Base-by-base conservation (phyloP, 2,329 filamentous ascomycete genomes). In the Beauveria asiatica region DNA sequence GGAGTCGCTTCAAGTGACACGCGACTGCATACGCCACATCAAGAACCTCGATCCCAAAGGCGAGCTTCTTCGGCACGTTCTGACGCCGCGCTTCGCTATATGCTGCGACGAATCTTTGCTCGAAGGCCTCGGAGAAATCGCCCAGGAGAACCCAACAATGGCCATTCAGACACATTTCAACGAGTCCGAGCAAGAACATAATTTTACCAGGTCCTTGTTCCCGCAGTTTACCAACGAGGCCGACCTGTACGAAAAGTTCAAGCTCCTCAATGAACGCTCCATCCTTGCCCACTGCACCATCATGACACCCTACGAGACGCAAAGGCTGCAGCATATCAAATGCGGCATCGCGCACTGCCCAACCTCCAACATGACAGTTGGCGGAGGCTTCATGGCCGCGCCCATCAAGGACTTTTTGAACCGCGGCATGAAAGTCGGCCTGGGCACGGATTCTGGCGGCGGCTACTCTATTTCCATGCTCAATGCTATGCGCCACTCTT, bases 261-360 rank as follows among this genome's bases (percentile, higher is more conserved):
- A 78, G 0, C 70, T 89, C 4, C 73, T 89, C 6, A 79, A 73
- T 1, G 62, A 72, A 3, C 77, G 81, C 9, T 79, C 81, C 0
- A 86, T 89, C 60, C 78, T 89, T 0, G 86, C 86, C 0, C 86
- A 89, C 67, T 87, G 85, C 71, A 87, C 83, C 60, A 79, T 83
- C 67, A 80, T 87, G 71, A 78, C 74, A 5, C 78, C 82, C 3
- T 74, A 80, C 33, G 86, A 89, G 68, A 77, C 81, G 51, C 63
- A 70, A 1, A 72, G 74, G 5, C 65, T 88, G 1, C 65, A 70
- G 16, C 68, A 73, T 9, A 72, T 83, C 9, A 70, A 71, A 0
- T 86, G 83, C 63, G 84, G 84, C 19, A 75, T 88, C 1, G 83
- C 84, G 0, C 85, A 88, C 66, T 88, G 85, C 61, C 85, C 85